phyloP scores from a whole-genome alignment of 2,329 filamentous ascomycete species.

The Delphinella strobiligena region DNA sequence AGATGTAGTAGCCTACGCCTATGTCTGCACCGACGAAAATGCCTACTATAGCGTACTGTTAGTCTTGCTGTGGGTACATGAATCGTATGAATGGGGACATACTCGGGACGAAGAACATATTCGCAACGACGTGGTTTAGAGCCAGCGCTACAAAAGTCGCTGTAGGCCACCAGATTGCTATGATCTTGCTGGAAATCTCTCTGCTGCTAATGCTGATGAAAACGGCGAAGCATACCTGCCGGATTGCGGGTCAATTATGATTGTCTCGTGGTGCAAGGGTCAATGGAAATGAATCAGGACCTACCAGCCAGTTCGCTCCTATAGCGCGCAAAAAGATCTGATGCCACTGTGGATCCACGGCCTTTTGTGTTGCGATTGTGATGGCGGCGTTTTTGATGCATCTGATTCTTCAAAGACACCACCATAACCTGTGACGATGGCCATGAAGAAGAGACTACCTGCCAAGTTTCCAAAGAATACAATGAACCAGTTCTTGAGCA shows the following conservation, averaged over 20 bases:
- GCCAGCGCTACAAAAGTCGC: slow-evolving; percentile 17
- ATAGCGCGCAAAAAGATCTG: slow-evolving; percentile 43
- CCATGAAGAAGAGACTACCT: slow-evolving; percentile 17
- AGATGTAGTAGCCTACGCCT: slow-evolving; percentile 18
- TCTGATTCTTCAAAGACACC: slow-evolving; percentile 19
- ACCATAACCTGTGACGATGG: slow-evolving; percentile 18
- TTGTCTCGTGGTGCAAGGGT: too few relatives aligned
- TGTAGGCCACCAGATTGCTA: slow-evolving; percentile 20
- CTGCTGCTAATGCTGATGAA: slow-evolving; percentile 2
- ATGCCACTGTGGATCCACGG: slow-evolving; percentile 35
- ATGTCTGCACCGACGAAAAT: slow-evolving; percentile 7
- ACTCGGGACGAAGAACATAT: slow-evolving; percentile 18
- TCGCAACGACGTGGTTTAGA: slow-evolving; percentile 19
- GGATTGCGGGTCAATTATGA: too few relatives aligned
- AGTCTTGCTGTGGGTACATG: neutral
- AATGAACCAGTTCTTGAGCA: slow-evolving; percentile 12
- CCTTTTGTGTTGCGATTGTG: slow-evolving; percentile 36
- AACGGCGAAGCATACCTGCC: slow-evolving; percentile 5
- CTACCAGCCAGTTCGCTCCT: slow-evolving; percentile 20
- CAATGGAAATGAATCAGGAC: too few relatives aligned
- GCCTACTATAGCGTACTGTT: neutral
- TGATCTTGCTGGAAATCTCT: slow-evolving; percentile 12
- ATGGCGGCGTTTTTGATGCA: slow-evolving; percentile 32
- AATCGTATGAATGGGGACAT: neutral
- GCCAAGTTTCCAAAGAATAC: slow-evolving; percentile 19